Evolutionary conservation across 208 protist genomes (phyloP).

Genomic region (Naegleria lovaniensis): DNA sequence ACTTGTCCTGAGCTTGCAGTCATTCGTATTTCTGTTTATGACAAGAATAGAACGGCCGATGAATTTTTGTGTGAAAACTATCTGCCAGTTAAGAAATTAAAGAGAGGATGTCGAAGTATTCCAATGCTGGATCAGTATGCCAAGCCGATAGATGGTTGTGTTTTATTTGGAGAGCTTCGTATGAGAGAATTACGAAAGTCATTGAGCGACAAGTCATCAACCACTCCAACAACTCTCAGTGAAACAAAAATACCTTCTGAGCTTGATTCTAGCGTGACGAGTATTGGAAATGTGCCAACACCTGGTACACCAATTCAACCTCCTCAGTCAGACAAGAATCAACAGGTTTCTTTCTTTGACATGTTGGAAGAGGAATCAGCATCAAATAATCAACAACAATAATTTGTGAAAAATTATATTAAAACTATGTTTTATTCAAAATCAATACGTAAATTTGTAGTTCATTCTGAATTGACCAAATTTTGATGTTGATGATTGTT

Average conservation of each 20-base stretch:
- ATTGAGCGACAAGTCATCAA: neutral
- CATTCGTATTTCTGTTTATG: slow-evolving; percentile 34
- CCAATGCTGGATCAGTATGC: slow-evolving; percentile 19
- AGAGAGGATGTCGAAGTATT: slow-evolving; percentile 34
- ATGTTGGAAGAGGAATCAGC: too few species aligned
- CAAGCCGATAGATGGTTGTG: slow-evolving; percentile 1
- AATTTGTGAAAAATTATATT: too few species aligned
- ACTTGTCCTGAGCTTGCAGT: slow-evolving; percentile 1
- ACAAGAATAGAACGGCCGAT: slow-evolving; percentile 27
- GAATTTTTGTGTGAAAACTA: slow-evolving; percentile 37
- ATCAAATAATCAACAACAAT: too few species aligned
- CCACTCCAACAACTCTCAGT: neutral
- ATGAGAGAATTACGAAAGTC: neutral
- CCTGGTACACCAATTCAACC: too few species aligned
- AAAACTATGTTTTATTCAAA: too few species aligned
- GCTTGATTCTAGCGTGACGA: too few species aligned
- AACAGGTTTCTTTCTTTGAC: too few species aligned
- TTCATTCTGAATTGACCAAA: neutral
- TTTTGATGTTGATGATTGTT: neutral
- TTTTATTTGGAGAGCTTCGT: neutral
- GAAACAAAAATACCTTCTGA: neutral
- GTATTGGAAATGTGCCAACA: too few species aligned
- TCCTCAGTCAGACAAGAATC: too few species aligned
- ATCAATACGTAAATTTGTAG: neutral
- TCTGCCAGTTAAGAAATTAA: slow-evolving; percentile 18